Evolutionary conservation across 768 basidiomycete genomes (phyloP).

Genomic region (Termitomyces heimii): DNA sequence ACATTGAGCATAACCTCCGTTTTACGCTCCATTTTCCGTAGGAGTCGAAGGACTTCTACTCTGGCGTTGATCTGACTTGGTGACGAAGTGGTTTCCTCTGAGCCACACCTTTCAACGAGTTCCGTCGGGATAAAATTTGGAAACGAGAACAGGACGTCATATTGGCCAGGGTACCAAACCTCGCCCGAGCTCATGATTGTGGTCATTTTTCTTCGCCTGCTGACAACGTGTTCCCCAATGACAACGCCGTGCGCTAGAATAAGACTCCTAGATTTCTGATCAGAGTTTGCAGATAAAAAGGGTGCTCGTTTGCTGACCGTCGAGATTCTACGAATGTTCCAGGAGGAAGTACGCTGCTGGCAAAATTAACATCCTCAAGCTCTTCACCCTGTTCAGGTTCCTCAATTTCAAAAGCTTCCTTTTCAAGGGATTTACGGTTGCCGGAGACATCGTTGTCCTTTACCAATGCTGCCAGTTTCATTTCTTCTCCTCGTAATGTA

Average conservation of each 20-base stretch:
- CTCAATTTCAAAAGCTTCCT: constrained; percentile 11
- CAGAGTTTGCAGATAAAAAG: constrained; percentile 10
- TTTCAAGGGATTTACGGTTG: constrained; percentile 12
- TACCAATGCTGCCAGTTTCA: constrained; percentile 21
- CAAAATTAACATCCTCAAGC: constrained; percentile 6
- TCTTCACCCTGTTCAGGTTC: not conserved
- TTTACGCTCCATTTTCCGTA: constrained; percentile 46
- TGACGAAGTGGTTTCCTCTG: constrained; percentile 18
- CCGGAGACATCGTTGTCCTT: constrained; percentile 1
- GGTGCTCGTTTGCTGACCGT: constrained; percentile 26
- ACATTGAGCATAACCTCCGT: constrained; percentile 35
- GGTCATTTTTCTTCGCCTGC: constrained; percentile 15
- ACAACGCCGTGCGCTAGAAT: constrained; percentile 26
- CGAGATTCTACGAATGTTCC: constrained; percentile 52
- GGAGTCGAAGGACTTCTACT: constrained; percentile 52
- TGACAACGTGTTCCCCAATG: constrained; percentile 19
- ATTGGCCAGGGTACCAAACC: constrained; percentile 36
- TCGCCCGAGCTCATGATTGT: constrained; percentile 45
- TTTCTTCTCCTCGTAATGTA: constrained; percentile 32
- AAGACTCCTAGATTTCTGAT: constrained; percentile 25
- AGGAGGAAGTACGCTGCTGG: constrained; percentile 20
- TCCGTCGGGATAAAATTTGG: constrained; percentile 46
- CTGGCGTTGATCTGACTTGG: constrained; percentile 48
- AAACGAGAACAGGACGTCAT: constrained; percentile 58
- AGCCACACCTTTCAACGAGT: constrained; percentile 45